Percentiles rank a stretch among this genome's conserved stretches.
phyloP scores from a whole-genome alignment of 2,329 filamentous ascomycete species.

The Chaetothyriales sp. region DNA sequence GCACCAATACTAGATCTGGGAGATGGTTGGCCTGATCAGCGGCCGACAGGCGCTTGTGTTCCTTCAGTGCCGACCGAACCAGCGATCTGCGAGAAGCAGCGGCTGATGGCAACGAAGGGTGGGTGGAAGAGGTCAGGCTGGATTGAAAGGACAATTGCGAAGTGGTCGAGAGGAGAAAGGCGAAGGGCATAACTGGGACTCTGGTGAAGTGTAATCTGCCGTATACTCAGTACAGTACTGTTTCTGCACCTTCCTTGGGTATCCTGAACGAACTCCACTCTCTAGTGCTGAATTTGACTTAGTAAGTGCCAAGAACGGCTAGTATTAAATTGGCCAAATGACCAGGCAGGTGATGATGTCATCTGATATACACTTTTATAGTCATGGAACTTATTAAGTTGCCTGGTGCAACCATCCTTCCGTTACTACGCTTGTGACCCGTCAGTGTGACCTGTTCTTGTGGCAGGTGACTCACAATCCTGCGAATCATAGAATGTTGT shows the following conservation, averaged over 20 bases:
- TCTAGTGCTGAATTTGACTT: too few species aligned
- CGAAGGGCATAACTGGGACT: slow-evolving; percentile 59
- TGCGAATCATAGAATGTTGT: too few species aligned
- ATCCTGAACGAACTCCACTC: too few species aligned
- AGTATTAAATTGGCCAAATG: too few species aligned
- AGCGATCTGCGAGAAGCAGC: slow-evolving; percentile 73
- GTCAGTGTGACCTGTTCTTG: background rate
- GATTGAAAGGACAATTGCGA: slow-evolving; percentile 70
- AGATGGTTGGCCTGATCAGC: slow-evolving; percentile 57
- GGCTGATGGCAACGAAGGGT: slow-evolving; percentile 72
- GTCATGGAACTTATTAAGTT: background rate
- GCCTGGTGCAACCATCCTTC: background rate
- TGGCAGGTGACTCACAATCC: too few species aligned
- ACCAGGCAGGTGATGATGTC: background rate
- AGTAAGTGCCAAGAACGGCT: too few species aligned
- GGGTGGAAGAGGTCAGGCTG: slow-evolving; percentile 61
- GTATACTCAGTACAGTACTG: too few species aligned
- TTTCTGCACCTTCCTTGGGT: too few species aligned
- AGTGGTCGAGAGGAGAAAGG: slow-evolving; percentile 76
- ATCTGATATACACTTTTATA: background rate
- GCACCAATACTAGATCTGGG: slow-evolving; percentile 48
- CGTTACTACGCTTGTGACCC: background rate
- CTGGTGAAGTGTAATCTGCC: too few species aligned
- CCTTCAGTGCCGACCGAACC: slow-evolving; percentile 69
- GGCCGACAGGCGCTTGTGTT: slow-evolving; percentile 70